These are phyloP conservation scores for Wallacemonas sp. DNA, from an alignment of 208 protist genomes.

Conservation along the genomic window DNA sequence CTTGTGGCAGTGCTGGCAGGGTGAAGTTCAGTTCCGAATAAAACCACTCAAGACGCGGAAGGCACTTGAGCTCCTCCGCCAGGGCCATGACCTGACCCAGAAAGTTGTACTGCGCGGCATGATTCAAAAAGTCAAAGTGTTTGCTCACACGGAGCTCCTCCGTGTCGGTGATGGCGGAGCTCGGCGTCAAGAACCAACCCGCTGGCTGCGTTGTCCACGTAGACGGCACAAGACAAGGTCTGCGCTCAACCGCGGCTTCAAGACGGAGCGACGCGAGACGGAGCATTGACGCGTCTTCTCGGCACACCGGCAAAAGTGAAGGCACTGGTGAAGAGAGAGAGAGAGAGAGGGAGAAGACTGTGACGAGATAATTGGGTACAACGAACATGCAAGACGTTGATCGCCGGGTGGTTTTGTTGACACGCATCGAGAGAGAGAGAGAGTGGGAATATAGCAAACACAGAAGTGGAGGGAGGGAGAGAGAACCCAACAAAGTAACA, in stretches of 20 bases:
- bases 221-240: constrained; percentile 33
- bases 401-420: too few relatives aligned
- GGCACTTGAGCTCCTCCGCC: constrained; percentile 73
- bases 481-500: neutral
- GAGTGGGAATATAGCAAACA: too few relatives aligned
- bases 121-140: constrained; percentile 79
- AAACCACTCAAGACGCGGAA: constrained; percentile 83
- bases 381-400: too few relatives aligned
- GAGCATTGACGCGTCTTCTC: neutral
- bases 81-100: constrained; percentile 81
- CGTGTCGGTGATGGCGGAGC: constrained; percentile 30
- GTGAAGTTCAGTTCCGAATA: constrained; percentile 72
- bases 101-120: constrained; percentile 80
- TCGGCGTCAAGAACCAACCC: constrained; percentile 69
- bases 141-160: constrained; percentile 68
- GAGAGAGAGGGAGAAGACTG: neutral
- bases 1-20: constrained; percentile 62
- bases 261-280: neutral
- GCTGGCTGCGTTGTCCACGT: constrained; percentile 60
- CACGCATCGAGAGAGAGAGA: constrained; percentile 5
- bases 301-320: too few relatives aligned
- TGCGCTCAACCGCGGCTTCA: constrained; percentile 23
- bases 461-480: neutral
- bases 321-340: too few relatives aligned
- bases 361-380: too few relatives aligned